Evolutionary conservation across 2,329 filamentous ascomycete genomes (phyloP), one percentile per base, ranked within the genome.

Genomic region (Eutypa lata): DNA sequence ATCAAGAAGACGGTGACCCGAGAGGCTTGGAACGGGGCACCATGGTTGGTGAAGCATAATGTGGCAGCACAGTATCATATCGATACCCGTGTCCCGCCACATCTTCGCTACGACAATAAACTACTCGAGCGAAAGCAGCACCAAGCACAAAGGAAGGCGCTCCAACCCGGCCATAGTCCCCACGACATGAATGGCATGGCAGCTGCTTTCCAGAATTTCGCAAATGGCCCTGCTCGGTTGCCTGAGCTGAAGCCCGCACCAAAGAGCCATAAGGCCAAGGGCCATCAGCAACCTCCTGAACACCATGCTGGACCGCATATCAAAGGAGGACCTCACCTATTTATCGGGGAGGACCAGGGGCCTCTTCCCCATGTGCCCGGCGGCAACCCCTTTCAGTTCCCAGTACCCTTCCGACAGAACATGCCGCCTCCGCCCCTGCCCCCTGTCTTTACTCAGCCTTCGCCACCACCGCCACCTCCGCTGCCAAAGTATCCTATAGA

Each of bases 401-500:
- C 76, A 31, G 63, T 76, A 3, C 68, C 73, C 3, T 73, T 76
- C 52, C 72, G 71, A 33, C 67, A 75, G 37, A 74, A 74, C 56
- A 75, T 75, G 74, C 43, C 77, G 67, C 55, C 74, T 62, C 66
- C 78, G 47, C 73, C 78, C 26, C 72, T 76, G 37, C 76, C 76
- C 19, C 72, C 76, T 21, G 60, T 69, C 22, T 66, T 64, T 51
- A 47, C 62, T n/a, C 67, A 71, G 48, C 72, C 73, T 6, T 79
- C 77, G n/a, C 76, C 79, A 1, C 83, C 84, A 3, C 82, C 87
- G 0, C 83, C 87, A 7, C 87, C 89, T 2, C 89, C 89, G 1
- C 83, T 86, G 1, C 87, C 94, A 56, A 97, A 96, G 68, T 97
- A 97, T 68, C 94, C 94, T 0, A 96, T 96, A 56, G 94, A 99